Evolutionary conservation across 2,329 filamentous ascomycete genomes (phyloP).

Genomic region (Cryphonectria carpinicola): DNA sequence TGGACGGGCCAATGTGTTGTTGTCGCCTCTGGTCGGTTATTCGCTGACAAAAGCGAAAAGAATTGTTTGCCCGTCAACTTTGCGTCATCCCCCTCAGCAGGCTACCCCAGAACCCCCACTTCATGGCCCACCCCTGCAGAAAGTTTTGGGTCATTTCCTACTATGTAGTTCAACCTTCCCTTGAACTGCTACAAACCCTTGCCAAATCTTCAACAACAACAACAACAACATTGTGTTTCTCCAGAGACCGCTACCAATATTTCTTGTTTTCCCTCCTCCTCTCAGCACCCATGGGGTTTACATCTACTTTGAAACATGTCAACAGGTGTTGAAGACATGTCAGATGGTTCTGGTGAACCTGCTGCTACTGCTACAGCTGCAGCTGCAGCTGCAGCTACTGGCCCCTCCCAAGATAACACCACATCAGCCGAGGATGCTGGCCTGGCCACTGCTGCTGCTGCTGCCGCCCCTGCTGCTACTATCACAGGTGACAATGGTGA

Average conservation of each 20-base stretch:
- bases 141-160: not conserved
- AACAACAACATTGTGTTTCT: not conserved
- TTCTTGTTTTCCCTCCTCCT: not conserved
- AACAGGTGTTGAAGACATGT: constrained; percentile 13
- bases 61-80: constrained; percentile 21
- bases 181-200: not conserved
- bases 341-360: not conserved
- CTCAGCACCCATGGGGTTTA: not conserved
- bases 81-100: constrained; percentile 23
- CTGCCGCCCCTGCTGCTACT: not conserved
- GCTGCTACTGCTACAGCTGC: not conserved
- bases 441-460: not conserved
- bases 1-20: not conserved
- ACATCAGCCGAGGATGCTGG: not conserved
- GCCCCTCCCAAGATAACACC: not conserved
- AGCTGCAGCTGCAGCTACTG: not conserved
- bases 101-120: constrained; percentile 6
- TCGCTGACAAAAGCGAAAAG: constrained; percentile 19
- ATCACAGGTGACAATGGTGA: constrained; percentile 3
- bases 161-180: not conserved
- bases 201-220: not conserved
- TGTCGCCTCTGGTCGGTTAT: not conserved
- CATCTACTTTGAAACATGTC: constrained; percentile 13
- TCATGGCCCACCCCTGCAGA: constrained; percentile 11
- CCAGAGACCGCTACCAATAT: not conserved